Base-by-base conservation (phyloP, 2,329 filamentous ascomycete species). In the Epichloe amarillans region DNA sequence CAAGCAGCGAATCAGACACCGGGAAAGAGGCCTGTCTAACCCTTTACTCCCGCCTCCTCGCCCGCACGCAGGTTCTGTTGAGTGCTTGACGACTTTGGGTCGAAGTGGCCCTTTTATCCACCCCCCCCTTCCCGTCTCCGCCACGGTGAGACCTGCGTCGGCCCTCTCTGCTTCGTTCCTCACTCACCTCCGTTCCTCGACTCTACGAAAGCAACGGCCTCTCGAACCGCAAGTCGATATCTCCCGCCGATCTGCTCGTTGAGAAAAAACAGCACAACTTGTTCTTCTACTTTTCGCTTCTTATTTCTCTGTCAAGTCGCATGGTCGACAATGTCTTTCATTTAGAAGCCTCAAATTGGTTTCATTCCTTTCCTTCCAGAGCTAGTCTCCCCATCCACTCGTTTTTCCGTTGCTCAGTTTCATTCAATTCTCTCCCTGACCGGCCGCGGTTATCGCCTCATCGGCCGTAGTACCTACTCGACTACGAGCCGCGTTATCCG, bases 291-390 rank as follows among this genome's bases (percentile, higher is more conserved):
- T 45, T 39, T 52, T 52, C 52, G 55, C 49, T 52, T 54, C 52
- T 53, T 53, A 49, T 46, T 56, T 59, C 50, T 52, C 17, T 30
- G 38, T 12, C 41, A 41, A 46, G 47, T 50, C 50, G 50, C 50
- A 46, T 50, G 61, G 60, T 59, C 60, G 65, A 68, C 61, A 56
- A 68, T 69, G 66, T 66, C 60, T 59, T 55, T 59, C 57, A 54
- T 58, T 62, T 63, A 56, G 49, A 54, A 49, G 50, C 46, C 59
- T 56, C 56, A 56, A 54, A 57, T 45, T 19, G 48, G 35, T 49
- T 42, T 36, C 40, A 41, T 42, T 52, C 35, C 49, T 26, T 42
- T 49, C 45, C 35, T 58, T 58, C 39, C 10, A 51, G 56, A 57
- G 56, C 56, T 52, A 56, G 54, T 46, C 56, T 57, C 54, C 47